phyloP scores from a whole-genome alignment of 2,329 filamentous ascomycete species.

The Epichloe festucae region DNA sequence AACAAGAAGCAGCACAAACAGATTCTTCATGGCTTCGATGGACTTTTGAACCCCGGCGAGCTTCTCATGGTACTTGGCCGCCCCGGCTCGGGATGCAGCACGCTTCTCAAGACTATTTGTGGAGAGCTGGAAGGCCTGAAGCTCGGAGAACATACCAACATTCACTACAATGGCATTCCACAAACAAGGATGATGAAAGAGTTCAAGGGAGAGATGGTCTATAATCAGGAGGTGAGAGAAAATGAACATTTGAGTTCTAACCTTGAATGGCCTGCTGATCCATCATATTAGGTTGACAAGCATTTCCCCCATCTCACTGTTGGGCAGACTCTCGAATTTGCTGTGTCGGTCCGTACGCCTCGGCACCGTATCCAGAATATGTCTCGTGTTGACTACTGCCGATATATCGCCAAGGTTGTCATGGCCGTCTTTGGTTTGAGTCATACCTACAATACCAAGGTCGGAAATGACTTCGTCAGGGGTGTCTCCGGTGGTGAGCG shows the following conservation, averaged over 20 bases:
- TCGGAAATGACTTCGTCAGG: constrained; percentile 61
- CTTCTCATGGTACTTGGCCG: constrained; percentile 56
- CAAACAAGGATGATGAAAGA: constrained; percentile 40
- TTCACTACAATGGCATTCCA: constrained; percentile 52
- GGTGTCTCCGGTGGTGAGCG: constrained; percentile 60
- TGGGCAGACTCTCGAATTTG: constrained; percentile 61
- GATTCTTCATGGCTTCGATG: constrained; percentile 52
- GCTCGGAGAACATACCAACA: constrained; percentile 32
- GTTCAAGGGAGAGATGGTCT: constrained; percentile 54
- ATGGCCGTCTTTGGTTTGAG: constrained; percentile 61
- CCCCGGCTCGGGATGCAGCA: constrained; percentile 52
- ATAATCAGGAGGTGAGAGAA: constrained; percentile 53
- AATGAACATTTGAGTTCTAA: not conserved
- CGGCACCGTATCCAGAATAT: constrained; percentile 51
- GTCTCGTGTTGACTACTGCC: constrained; percentile 43
- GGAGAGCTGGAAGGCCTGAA: constrained; percentile 47
- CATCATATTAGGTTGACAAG: constrained; percentile 39
- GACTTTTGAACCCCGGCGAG: constrained; percentile 50
- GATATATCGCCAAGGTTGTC: constrained; percentile 51
- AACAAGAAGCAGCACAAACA: constrained; percentile 35
- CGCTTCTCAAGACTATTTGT: constrained; percentile 47
- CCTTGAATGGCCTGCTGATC: not conserved
- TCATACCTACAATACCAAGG: constrained; percentile 59
- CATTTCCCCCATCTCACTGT: constrained; percentile 71
- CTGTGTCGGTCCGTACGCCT: constrained; percentile 55